Evolutionary conservation across 495 filamentous ascomycete species (phyloP).

Genomic region (Bryoglossum gracile): DNA sequence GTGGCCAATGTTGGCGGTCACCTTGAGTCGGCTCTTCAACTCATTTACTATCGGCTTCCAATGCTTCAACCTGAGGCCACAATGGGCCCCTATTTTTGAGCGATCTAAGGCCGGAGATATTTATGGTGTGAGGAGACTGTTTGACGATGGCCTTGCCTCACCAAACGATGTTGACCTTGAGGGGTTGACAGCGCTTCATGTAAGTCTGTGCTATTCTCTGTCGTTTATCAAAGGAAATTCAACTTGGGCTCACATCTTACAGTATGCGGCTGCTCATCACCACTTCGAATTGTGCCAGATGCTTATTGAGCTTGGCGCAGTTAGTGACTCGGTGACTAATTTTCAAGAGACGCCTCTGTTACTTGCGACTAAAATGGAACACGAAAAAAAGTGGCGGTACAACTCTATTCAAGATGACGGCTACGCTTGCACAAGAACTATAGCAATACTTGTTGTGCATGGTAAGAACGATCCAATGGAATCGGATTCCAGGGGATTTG

Average conservation of each 20-base stretch:
- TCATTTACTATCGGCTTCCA: not conserved
- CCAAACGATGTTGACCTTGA: not conserved
- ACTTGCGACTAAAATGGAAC: not conserved
- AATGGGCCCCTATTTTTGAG: not conserved
- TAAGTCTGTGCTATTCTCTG: not conserved
- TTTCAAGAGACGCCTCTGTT: not conserved
- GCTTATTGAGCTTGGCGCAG: not conserved
- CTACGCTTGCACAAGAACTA: not conserved
- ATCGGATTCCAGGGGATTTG: not conserved
- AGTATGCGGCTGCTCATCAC: not conserved
- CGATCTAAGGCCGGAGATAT: not conserved
- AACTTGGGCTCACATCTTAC: not conserved
- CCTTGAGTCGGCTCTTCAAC: not conserved
- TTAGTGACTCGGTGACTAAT: not conserved
- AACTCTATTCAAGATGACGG: not conserved
- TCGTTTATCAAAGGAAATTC: not conserved
- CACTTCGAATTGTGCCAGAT: not conserved
- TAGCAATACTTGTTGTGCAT: not conserved
- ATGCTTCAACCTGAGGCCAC: not conserved
- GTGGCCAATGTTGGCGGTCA: not conserved
- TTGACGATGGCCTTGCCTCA: conserved; percentile 1
- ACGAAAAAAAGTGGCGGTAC: not conserved
- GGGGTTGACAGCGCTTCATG: not conserved
- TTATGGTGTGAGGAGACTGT: not conserved
- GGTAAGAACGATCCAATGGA: not conserved